Percentiles rank a stretch among this genome's conserved stretches.
These are phyloP conservation scores for Pythium folliculosum DNA, from an alignment of 352 stramenopile species.

Conservation along the genomic window DNA sequence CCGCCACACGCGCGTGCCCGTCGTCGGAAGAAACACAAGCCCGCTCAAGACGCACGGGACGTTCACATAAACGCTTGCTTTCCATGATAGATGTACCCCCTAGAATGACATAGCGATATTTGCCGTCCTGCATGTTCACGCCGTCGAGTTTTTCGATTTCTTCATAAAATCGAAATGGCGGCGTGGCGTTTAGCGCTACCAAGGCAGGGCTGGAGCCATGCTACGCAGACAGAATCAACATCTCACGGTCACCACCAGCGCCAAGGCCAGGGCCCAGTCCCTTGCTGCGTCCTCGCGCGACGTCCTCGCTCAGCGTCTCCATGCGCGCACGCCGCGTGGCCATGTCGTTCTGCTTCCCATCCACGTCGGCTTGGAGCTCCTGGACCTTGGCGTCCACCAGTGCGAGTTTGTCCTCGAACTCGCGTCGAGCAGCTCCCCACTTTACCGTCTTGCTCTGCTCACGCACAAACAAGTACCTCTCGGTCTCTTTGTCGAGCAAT, in stretches of 20 bases:
- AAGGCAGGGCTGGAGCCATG: too few species aligned
- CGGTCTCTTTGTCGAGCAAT: slow-evolving; percentile 48
- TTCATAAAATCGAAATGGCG: too few species aligned
- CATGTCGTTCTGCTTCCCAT: slow-evolving; percentile 20
- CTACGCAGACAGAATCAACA: slow-evolving; percentile 19
- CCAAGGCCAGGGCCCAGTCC: slow-evolving; percentile 46
- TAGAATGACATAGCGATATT: too few species aligned
- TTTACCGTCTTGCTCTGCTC: slow-evolving; percentile 47
- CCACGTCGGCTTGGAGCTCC: slow-evolving; percentile 24
- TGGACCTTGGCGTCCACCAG: slow-evolving; percentile 34
- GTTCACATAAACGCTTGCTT: too few species aligned
- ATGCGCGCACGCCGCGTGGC: slow-evolving; percentile 7
- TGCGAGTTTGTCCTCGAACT: slow-evolving; percentile 42
- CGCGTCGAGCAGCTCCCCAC: slow-evolving; percentile 59
- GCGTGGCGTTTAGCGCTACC: too few species aligned
- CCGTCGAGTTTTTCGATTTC: too few species aligned
- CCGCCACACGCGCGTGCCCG: slow-evolving; percentile 33
- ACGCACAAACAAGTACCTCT: slow-evolving; percentile 47
- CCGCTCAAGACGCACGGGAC: not conserved
- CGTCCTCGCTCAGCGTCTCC: slow-evolving; percentile 29
- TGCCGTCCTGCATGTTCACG: too few species aligned
- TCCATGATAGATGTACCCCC: too few species aligned
- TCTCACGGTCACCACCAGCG: slow-evolving; percentile 1
- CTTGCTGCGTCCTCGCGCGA: slow-evolving; percentile 40
- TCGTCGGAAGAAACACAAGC: not conserved